phyloP scores from a whole-genome alignment of 805 yeast genomes.

The Candida sphagnicola region DNA sequence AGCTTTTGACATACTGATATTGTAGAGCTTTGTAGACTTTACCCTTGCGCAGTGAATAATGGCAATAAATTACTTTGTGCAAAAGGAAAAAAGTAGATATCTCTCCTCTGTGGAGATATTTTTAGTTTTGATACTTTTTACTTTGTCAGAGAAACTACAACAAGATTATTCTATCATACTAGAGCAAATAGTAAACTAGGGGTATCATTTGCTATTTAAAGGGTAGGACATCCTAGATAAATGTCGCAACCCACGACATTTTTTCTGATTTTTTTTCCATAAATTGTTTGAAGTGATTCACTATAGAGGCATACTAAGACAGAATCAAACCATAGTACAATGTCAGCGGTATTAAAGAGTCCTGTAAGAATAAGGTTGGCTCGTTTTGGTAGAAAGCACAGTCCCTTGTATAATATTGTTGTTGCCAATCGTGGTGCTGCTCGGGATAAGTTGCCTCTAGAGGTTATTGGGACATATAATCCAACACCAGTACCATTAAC shows the following conservation, averaged over 20 bases:
- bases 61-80: too few species aligned
- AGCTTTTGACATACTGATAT: too few species aligned
- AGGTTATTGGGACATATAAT: constrained; percentile 90
- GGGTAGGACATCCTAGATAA: too few species aligned
- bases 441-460: constrained; percentile 86
- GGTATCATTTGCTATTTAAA: too few species aligned
- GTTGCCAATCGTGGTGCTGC: constrained; percentile 75
- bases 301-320: background rate
- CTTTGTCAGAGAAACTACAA: too few species aligned
- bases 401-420: constrained; percentile 88
- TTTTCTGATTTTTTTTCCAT: background rate
- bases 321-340: background rate
- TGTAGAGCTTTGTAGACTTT: too few species aligned
- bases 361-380: constrained; percentile 86
- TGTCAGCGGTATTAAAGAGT: constrained; percentile 46
- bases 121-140: too few species aligned
- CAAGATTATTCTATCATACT: too few species aligned
- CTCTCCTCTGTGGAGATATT: too few species aligned
- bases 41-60: too few species aligned
- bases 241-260: background rate
- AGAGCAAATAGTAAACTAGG: too few species aligned
- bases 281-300: background rate
- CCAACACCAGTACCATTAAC: constrained; percentile 74
- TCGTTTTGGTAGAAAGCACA: constrained; percentile 84
- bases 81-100: too few species aligned